Conservation (phyloP, 2,329 filamentous ascomycete genomes). For the Trichoderma afroharzianum region DNA sequence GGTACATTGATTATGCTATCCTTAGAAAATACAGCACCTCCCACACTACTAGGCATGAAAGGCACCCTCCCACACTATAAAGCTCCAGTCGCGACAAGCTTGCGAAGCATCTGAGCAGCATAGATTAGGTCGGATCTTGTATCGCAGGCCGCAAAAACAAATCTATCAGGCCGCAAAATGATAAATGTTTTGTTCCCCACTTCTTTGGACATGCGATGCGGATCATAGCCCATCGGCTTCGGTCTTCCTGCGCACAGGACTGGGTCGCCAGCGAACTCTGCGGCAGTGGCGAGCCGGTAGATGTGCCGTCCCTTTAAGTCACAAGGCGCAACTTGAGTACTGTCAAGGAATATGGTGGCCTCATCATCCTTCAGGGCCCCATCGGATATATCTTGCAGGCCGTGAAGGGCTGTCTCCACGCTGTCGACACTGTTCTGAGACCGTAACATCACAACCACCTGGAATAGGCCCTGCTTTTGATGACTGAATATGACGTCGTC, state of each 20-base stretch:
- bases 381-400: neutral
- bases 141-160: conserved; percentile 18
- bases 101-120: neutral
- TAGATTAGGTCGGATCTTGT: neutral
- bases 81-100: neutral
- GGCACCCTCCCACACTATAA: neutral
- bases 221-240: conserved; percentile 4
- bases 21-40: neutral
- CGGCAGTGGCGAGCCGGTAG: neutral
- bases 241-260: conserved; percentile 10
- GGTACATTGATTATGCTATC: neutral
- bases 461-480: neutral
- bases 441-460: neutral
- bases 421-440: neutral
- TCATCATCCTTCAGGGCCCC: neutral
- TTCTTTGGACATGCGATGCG: conserved; percentile 5
- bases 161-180: conserved; percentile 18
- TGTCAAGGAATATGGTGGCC: neutral
- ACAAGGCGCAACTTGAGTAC: neutral
- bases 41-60: neutral
- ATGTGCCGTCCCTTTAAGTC: neutral
- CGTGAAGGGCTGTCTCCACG: neutral
- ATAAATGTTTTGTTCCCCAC: conserved; percentile 2
- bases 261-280: neutral
- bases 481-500: conserved; percentile 16